A percentile compares a stretch with the other conserved stretches of the same genome.
Conservation (phyloP, 345 rosid species). For the Laguncularia racemosa region DNA sequence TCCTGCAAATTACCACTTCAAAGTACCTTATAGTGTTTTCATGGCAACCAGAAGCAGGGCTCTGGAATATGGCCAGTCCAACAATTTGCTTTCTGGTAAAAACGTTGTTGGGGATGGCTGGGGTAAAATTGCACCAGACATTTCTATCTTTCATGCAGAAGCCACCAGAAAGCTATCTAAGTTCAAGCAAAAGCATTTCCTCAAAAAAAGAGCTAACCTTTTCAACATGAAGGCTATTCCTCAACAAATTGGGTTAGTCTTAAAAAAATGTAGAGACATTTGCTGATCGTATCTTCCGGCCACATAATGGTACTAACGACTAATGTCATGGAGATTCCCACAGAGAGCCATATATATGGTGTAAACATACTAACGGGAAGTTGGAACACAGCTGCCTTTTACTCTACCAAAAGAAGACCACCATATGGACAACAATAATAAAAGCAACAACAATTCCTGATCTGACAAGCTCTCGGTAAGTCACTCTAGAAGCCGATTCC, state of each 20-base stretch:
- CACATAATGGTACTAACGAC: no score
- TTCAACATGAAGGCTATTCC: no score
- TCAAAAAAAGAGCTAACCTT: constrained; percentile 18
- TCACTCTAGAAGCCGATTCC: no score
- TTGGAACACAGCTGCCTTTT: no score
- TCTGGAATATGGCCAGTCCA: constrained; percentile 22
- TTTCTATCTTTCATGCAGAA: constrained; percentile 50
- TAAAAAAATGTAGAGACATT: constrained; percentile 35
- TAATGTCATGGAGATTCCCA: no score
- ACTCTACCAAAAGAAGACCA: no score
- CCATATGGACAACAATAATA: no score
- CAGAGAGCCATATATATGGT: no score
- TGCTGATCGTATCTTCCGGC: constrained; percentile 25
- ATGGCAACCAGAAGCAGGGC: constrained; percentile 39
- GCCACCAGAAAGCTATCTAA: constrained; percentile 33
- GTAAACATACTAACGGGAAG: no score
- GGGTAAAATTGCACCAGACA: no score
- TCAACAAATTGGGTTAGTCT: constrained; percentile 24
- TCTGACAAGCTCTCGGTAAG: no score
- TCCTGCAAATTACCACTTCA: constrained; percentile 49
- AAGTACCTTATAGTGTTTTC: constrained; percentile 48
- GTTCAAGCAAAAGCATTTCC: constrained; percentile 25
- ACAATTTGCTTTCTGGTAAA: constrained; percentile 20
- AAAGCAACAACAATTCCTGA: no score
- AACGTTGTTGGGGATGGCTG: constrained; percentile 15